phyloP scores from a whole-genome alignment of 1,139 yeast species.

The Tardiomyces blankii region DNA sequence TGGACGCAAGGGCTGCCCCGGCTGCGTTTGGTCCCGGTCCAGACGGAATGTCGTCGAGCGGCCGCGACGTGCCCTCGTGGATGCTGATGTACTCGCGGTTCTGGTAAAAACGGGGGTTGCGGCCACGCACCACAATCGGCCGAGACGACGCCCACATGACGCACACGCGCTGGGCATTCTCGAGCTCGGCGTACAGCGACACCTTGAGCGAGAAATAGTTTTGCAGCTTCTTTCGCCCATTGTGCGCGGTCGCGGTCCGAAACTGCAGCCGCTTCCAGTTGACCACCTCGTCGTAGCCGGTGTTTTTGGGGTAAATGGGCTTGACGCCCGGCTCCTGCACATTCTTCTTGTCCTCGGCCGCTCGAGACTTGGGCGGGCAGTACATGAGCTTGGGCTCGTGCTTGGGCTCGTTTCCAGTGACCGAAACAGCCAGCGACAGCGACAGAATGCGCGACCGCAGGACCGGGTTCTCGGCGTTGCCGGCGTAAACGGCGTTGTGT shows the following conservation, averaged over 20 bases:
- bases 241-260: conserved; percentile 53
- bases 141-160: conserved; percentile 23
- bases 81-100: conserved; percentile 40
- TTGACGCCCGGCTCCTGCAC: conserved; percentile 18
- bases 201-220: conserved; percentile 44
- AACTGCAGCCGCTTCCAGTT: conserved; percentile 38
- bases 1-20: not conserved
- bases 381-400: conserved; percentile 17
- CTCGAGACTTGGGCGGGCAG: conserved; percentile 15
- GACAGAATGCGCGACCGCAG: conserved; percentile 17
- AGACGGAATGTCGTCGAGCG: not conserved
- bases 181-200: conserved; percentile 30
- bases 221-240: conserved; percentile 46
- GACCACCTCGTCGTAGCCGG: conserved; percentile 18
- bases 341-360: conserved; percentile 3
- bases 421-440: conserved; percentile 18
- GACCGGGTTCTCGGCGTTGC: conserved; percentile 10
- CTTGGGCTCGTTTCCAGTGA: conserved; percentile 16
- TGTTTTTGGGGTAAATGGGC: conserved; percentile 17
- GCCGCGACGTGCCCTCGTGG: conserved; percentile 2
- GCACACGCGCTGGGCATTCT: conserved; percentile 19
- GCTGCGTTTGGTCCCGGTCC: not conserved
- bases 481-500: conserved; percentile 19
- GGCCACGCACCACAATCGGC: conserved; percentile 53
- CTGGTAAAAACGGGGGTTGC: conserved; percentile 54